phyloP scores from a whole-genome alignment of 768 basidiomycete species.

The Antrodiella citrinella region DNA sequence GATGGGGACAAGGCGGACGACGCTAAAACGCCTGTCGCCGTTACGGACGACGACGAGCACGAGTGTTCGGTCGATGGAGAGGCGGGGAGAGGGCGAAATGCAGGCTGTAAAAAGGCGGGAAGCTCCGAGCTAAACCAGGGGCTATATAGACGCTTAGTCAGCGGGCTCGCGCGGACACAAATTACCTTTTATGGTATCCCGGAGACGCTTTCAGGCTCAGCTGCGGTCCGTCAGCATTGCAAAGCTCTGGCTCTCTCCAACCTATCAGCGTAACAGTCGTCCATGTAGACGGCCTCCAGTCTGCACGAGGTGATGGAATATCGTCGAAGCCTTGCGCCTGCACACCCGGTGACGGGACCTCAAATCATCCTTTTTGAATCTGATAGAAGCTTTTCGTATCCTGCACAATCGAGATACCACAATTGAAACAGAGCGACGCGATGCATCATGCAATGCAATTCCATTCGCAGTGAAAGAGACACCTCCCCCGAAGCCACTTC shows the following conservation, averaged over 20 bases:
- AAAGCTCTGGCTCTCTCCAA: not conserved
- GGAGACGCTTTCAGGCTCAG: not conserved
- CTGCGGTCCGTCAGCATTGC: too few species aligned
- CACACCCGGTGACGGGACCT: not conserved
- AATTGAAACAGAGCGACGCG: not conserved
- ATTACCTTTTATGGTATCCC: not conserved
- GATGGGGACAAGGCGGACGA: slow-evolving; percentile 11
- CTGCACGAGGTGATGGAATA: slow-evolving; percentile 6
- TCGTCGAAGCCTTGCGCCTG: not conserved
- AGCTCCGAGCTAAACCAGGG: not conserved
- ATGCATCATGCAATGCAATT: too few species aligned
- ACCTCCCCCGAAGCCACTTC: not conserved
- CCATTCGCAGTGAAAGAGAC: too few species aligned
- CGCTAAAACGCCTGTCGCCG: slow-evolving; percentile 22
- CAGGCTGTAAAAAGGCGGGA: slow-evolving; percentile 3
- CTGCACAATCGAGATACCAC: slow-evolving; percentile 12
- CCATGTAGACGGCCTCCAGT: not conserved
- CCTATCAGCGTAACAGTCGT: not conserved
- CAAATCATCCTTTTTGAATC: slow-evolving; percentile 9
- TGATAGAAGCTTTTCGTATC: slow-evolving; percentile 21
- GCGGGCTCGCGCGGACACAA: too few species aligned
- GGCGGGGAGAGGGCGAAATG: slow-evolving; percentile 10
- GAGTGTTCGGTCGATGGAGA: slow-evolving; percentile 11
- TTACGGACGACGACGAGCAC: slow-evolving; percentile 13
- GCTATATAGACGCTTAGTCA: not conserved